These are phyloP conservation scores for Endocarpon pusillum DNA, from an alignment of 495 filamentous ascomycete species.

Conservation along the genomic window DNA sequence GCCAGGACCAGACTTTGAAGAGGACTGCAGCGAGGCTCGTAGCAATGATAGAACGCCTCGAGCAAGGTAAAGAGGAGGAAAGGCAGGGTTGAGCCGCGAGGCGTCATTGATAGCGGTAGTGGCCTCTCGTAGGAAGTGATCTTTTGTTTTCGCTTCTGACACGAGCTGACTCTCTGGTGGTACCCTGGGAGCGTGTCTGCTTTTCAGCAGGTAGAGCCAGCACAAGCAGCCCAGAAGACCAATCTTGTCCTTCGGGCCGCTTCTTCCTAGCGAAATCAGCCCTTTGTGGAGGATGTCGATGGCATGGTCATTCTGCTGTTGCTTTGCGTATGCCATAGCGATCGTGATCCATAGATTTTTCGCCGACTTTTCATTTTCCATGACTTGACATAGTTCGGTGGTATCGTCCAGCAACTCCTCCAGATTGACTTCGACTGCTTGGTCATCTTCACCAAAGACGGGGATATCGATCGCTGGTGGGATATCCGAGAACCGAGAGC, in stretches of 20 bases:
- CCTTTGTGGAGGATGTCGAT: slow-evolving; percentile 86
- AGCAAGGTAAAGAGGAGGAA: slow-evolving; percentile 76
- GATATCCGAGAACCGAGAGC: slow-evolving; percentile 68
- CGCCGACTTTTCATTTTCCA: slow-evolving; percentile 80
- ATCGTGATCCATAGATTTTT: slow-evolving; percentile 91
- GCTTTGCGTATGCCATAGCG: slow-evolving; percentile 92
- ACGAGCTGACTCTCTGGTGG: slow-evolving; percentile 39
- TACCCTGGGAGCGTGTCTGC: slow-evolving; percentile 72
- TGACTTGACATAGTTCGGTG: slow-evolving; percentile 80
- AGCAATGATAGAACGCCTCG: slow-evolving; percentile 79
- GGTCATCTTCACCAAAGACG: slow-evolving; percentile 56
- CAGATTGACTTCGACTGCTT: slow-evolving; percentile 81
- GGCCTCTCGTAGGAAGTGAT: slow-evolving; percentile 78
- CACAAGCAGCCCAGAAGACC: slow-evolving; percentile 69
- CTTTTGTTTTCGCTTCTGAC: slow-evolving; percentile 73
- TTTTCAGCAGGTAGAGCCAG: slow-evolving; percentile 87
- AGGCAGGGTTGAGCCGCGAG: slow-evolving; percentile 79
- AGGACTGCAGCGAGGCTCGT: slow-evolving; percentile 66
- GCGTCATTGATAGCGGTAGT: slow-evolving; percentile 86
- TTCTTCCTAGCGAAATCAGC: slow-evolving; percentile 50
- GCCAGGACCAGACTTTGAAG: slow-evolving; percentile 41
- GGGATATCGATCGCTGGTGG: slow-evolving; percentile 81
- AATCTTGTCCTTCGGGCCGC: slow-evolving; percentile 66
- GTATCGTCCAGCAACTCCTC: slow-evolving; percentile 84
- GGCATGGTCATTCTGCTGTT: slow-evolving; percentile 78